Base-by-base conservation (phyloP, 495 filamentous ascomycete genomes). In the Penicillium pulvis region DNA sequence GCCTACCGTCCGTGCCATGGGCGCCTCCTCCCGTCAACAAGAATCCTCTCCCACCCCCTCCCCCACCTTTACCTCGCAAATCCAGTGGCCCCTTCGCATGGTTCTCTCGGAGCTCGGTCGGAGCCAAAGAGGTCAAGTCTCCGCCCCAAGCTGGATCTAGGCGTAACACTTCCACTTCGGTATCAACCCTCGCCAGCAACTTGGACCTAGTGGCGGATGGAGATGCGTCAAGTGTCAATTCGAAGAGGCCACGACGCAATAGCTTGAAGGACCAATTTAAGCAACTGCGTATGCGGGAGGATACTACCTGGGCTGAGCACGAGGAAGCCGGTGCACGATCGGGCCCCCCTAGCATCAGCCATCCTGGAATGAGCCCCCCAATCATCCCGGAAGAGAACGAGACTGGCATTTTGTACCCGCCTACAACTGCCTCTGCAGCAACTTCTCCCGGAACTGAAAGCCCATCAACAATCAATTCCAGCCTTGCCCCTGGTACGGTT, bases 211-310 rank as follows among this genome's bases (percentile, higher is more conserved):
- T 86, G 75, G 76, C 83, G 46, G 86, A 89, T 45, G 75, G 69
- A 28, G 80, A 82, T 20, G 71, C 67, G 8, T 75, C 76, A 20
- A 78, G 77, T 49, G 58, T 70, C 26, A 60, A 68, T 16, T 74
- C 74, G 6, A 78, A 75, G 65, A 75, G 74, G 53, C 81, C 81
- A 24, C 72, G 78, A 44, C 79, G 87, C 36, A 90, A 87, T 58
- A 93, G 87, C 63, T 71, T 97, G 46, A 85, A 89, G 64, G 91
- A 95, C 63, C 85, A 92, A 51, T 97, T 97, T 74, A 94, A 93
- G 77, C 69, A 90, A 63, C 75, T 94, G 31, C 81, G 91, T 14
- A 83, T 93, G 87, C 81, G 85, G 51, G 91, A 92, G 69, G 91
- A 96, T 73, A 87, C 84, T 0, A 79, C 82, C 3, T 84, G 86